These are phyloP conservation scores for Pleurostoma richardsiae DNA, from an alignment of 2,329 filamentous ascomycete genomes.

Conservation along the genomic window DNA sequence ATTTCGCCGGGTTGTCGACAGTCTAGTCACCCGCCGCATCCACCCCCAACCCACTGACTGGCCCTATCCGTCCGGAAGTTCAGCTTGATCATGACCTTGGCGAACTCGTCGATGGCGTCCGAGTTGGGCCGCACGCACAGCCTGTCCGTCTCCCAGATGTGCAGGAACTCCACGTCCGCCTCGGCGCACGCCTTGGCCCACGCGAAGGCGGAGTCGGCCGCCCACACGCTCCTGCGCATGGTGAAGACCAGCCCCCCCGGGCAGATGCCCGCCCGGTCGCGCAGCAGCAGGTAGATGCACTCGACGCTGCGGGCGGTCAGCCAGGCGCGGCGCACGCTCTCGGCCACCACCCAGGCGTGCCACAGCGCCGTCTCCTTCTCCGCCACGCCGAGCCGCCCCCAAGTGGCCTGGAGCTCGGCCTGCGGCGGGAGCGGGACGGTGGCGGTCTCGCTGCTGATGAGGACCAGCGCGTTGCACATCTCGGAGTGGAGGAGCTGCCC, in stretches of 20 bases:
- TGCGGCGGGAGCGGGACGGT: neutral
- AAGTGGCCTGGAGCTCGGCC: neutral
- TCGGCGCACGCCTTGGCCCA: constrained; percentile 12
- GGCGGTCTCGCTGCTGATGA: neutral
- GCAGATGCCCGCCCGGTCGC: constrained; percentile 13
- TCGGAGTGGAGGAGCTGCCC: neutral
- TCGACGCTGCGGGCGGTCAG: constrained; percentile 12
- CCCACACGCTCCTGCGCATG: constrained; percentile 17
- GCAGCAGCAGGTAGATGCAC: constrained; percentile 14
- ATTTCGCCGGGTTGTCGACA: too few relatives aligned
- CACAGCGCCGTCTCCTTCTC: constrained; percentile 7
- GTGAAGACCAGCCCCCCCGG: constrained; percentile 17
- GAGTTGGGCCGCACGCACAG: neutral
- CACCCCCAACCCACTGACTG: neutral
- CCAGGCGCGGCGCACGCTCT: constrained; percentile 23
- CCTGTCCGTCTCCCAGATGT: neutral
- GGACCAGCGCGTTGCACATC: neutral
- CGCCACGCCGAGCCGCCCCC: neutral
- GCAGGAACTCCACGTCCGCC: neutral
- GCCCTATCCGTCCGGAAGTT: constrained; percentile 2
- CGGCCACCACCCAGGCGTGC: constrained; percentile 23
- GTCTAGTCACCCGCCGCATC: neutral
- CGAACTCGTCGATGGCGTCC: constrained; percentile 4
- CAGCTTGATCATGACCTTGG: neutral
- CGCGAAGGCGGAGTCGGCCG: constrained; percentile 12